Evolutionary conservation across 495 filamentous ascomycete genomes (phyloP), one percentile per base, ranked within the genome.

Genomic region (Hypomontagnella monticulosa): DNA sequence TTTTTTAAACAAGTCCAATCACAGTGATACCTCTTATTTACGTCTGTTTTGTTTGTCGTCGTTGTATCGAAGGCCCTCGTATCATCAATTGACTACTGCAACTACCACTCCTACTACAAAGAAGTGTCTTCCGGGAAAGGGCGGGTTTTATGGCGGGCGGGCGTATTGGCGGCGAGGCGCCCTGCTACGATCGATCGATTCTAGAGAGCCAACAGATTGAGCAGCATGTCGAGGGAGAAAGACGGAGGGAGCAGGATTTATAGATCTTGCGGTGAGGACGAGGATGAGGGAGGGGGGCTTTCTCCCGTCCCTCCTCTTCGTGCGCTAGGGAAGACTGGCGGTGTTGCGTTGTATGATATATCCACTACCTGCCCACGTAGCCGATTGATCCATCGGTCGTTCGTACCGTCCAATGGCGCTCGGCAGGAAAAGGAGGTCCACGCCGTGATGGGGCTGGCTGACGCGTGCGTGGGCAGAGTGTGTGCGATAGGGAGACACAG

Each of bases 21-120:
- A 58, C 18, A 67, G 37, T 69, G 66, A 69, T 69, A 69, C 66
- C 60, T 64, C 51, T 64, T 63, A 51, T 67, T 57, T 67, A 57
- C 46, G 37, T 56, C 37, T 46, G n/a, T 54, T 60, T 55, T 48
- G 37, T 44, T 53, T 27, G 18, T 33, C 18, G 47, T 41, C 18
- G 19, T 57, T 33, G 37, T 44, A 50, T 50, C 36, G 57, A 34
- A 42, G 33, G 23, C 32, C 33, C 37, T 36, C 34, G 40, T 55
- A 16, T 40, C n/a, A n/a, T n/a, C n/a, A n/a, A n/a, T 52, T 51
- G 14, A 27, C 34, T 53, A 50, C 47, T 38, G 27, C 47, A 12
- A 42, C 38, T n/a, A n/a, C n/a, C n/a, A n/a, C n/a, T n/a, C n/a
- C n/a, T n/a, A n/a, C n/a, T n/a, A n/a, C n/a, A n/a, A n/a, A n/a